A percentile compares a stretch with the other conserved stretches of the same genome.
Conservation (phyloP, 305 asterid species). For the Rubia tinctorum region DNA sequence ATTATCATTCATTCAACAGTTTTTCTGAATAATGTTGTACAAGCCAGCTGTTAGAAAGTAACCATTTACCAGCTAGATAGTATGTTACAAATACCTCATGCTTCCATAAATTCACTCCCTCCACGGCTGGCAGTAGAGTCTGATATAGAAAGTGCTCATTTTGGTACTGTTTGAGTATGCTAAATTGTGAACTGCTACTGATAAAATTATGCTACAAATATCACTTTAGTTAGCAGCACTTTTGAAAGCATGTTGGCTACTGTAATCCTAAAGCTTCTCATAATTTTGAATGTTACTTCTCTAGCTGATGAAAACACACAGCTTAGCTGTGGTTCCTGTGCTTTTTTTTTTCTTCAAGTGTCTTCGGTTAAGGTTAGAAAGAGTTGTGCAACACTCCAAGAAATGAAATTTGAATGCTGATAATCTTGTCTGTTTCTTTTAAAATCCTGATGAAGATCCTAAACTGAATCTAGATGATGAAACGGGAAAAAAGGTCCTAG, state of each 20-base stretch:
- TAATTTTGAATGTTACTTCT: no score
- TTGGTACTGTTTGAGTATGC: background rate
- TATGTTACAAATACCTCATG: background rate
- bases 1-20: background rate
- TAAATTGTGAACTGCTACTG: background rate
- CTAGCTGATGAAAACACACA: no score
- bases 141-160: background rate
- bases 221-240: background rate
- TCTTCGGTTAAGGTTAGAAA: no score
- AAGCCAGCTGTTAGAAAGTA: background rate
- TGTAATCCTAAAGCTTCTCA: background rate
- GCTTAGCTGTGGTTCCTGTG: no score
- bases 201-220: background rate
- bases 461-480: no score
- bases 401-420: no score
- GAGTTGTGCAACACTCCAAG: no score
- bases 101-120: background rate
- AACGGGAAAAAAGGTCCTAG: no score
- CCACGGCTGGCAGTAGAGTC: background rate
- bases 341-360: no score
- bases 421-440: no score
- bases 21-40: constrained; percentile 7
- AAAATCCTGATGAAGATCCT: no score
- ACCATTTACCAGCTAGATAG: background rate
- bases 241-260: no score